Evolutionary conservation across 768 basidiomycete species (phyloP), one percentile per base, ranked within the genome.

Genomic region (Amanita pallidorosea): DNA sequence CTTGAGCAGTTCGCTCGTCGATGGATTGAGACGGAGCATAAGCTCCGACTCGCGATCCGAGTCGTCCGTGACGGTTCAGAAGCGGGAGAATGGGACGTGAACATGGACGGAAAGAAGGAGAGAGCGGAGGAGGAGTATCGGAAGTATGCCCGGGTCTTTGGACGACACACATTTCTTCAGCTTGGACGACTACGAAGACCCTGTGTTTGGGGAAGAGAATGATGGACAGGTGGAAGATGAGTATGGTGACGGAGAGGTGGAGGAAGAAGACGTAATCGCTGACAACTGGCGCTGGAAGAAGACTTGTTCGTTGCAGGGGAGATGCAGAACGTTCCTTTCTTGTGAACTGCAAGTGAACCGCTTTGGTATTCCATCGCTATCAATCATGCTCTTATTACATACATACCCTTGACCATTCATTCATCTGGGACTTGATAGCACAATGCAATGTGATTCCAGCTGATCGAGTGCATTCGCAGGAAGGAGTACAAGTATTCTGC

Each of bases 141-240:
- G 80, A 40, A 91, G 88, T 60, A 91, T 94, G 85, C 90, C 88
- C 11, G 90, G 90, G 27, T 85, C 87, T 18, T 65, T 91, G 53
- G 79, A 84, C 53, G 77, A 83, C 54, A 70, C 74, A 59, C 69
- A 77, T 45, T 78, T 80, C 54, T 51, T 51, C 36, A 76, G 69
- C 13, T 64, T 77, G 54, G 76, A 77, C 38, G 76, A 79, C 8
- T 63, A 65, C 4, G 64, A 65, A 27, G 42, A 51, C 43, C 42
- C 42, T 34, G 34, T 44, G 12, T 51, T 51, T 25, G 49, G 49
- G 22, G 49, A 23, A 8, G n/a, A 20, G 13, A 23, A 25, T 11
- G 42, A 17, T 22, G 50, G 31, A 3, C 33, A 44, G 2, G 15
- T 33, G 13, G 49, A n/a, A 22, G 51, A 53, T 31, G 22, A 45